These are phyloP conservation scores for Nyssa sinensis DNA, from an alignment of 148 eudicot species.

Conservation along the genomic window DNA sequence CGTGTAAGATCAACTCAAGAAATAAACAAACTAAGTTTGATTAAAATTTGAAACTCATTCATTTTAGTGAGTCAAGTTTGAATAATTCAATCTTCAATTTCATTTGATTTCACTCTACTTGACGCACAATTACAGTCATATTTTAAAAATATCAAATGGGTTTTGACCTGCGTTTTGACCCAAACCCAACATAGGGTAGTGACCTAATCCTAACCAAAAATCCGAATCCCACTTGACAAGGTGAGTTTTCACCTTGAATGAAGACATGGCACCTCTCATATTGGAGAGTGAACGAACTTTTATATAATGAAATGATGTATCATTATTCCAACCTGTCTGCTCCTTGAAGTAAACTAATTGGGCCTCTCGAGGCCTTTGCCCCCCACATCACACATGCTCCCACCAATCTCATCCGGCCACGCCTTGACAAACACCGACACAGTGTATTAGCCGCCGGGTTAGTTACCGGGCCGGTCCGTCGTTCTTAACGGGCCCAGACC, in stretches of 20 bases:
- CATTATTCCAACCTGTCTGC: neutral
- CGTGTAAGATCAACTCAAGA: too few species aligned
- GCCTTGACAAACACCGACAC: conserved; percentile 27
- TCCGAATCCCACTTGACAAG: neutral
- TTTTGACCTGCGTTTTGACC: too few species aligned
- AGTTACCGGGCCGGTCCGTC: conserved; percentile 9
- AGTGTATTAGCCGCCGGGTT: conserved; percentile 20
- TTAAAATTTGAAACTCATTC: too few species aligned
- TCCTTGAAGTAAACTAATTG: conserved; percentile 16
- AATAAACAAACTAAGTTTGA: too few species aligned
- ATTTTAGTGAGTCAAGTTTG: too few species aligned
- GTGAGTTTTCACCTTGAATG: neutral
- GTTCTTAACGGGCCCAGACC: conserved; percentile 14
- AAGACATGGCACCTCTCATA: neutral
- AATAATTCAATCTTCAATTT: too few species aligned
- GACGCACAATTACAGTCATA: too few species aligned
- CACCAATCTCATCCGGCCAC: conserved; percentile 15
- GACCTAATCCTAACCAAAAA: neutral
- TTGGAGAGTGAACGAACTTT: neutral
- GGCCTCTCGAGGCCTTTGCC: conserved; percentile 29
- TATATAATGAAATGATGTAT: neutral
- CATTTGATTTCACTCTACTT: too few species aligned
- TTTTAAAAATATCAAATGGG: too few species aligned
- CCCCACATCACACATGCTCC: neutral
- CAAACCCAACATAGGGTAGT: neutral